phyloP scores from a whole-genome alignment of 768 basidiomycete species.

The Mycena galopus region DNA sequence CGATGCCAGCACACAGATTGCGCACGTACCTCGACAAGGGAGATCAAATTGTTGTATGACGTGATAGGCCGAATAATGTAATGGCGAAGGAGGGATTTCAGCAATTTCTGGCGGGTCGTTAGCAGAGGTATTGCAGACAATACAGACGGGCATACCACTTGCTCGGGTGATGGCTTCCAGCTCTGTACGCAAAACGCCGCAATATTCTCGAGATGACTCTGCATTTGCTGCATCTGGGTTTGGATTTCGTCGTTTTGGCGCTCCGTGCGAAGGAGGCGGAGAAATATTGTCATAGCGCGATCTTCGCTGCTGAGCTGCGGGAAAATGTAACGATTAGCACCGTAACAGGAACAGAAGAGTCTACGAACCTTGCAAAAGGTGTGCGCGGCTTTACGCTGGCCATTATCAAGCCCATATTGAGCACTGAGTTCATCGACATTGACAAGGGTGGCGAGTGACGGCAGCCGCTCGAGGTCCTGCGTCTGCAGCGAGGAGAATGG shows the following conservation, averaged over 20 bases:
- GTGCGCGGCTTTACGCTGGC: too few species aligned
- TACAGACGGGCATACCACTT: not conserved
- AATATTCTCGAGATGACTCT: not conserved
- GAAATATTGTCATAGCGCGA: not conserved
- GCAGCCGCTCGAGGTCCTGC: too few species aligned
- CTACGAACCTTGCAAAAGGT: too few species aligned
- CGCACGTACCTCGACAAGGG: not conserved
- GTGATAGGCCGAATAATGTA: constrained; percentile 9
- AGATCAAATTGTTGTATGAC: not conserved
- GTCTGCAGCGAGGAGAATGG: too few species aligned
- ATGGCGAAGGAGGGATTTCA: too few species aligned
- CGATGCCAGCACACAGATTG: not conserved
- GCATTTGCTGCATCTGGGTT: not conserved
- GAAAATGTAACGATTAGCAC: not conserved
- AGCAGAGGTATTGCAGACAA: too few species aligned
- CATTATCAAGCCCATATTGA: too few species aligned
- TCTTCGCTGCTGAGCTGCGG: not conserved
- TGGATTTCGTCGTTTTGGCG: not conserved
- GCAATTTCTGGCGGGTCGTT: not conserved
- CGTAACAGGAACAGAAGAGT: too few species aligned
- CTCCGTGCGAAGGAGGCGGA: not conserved
- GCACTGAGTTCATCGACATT: too few species aligned
- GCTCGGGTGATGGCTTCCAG: constrained; percentile 1
- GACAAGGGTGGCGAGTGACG: too few species aligned
- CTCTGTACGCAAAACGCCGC: not conserved